phyloP scores from a whole-genome alignment of 139 green algal genomes.

The Coelastrella sp. region DNA sequence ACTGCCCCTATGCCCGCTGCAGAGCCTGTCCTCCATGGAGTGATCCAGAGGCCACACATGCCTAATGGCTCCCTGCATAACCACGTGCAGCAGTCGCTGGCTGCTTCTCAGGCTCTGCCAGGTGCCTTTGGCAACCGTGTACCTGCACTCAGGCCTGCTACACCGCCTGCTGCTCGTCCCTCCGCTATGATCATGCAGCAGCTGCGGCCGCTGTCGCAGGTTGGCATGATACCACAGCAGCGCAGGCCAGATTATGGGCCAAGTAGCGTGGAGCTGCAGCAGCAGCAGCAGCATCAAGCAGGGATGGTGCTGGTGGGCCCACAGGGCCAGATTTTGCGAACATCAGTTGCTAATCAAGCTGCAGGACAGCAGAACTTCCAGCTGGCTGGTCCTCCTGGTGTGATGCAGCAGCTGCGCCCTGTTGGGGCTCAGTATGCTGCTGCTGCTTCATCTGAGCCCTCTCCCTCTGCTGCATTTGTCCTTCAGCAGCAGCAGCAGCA shows the following conservation, averaged over 20 bases:
- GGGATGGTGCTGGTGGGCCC: neutral
- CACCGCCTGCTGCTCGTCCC: neutral
- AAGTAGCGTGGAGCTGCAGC: neutral
- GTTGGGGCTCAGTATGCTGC: neutral
- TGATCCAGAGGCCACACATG: conserved; percentile 7
- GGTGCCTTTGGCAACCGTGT: neutral
- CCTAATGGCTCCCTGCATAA: neutral
- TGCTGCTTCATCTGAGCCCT: neutral
- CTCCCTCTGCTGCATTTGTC: neutral
- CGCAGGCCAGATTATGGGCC: neutral
- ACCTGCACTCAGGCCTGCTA: neutral
- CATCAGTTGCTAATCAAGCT: neutral
- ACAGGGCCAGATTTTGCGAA: neutral
- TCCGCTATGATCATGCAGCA: neutral
- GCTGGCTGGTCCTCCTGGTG: neutral
- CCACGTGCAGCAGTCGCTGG: neutral
- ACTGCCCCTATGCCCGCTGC: neutral
- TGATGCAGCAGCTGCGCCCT: neutral
- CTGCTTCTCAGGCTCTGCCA: neutral
- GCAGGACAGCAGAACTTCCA: neutral
- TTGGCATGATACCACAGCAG: neutral
- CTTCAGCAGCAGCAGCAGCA: neutral
- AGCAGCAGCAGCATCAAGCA: neutral
- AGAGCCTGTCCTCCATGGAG: neutral
- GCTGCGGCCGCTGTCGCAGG: neutral